Evolutionary conservation across 768 basidiomycete genomes (phyloP), one percentile per base, ranked within the genome.

Genomic region (Tephrocybe sp.): DNA sequence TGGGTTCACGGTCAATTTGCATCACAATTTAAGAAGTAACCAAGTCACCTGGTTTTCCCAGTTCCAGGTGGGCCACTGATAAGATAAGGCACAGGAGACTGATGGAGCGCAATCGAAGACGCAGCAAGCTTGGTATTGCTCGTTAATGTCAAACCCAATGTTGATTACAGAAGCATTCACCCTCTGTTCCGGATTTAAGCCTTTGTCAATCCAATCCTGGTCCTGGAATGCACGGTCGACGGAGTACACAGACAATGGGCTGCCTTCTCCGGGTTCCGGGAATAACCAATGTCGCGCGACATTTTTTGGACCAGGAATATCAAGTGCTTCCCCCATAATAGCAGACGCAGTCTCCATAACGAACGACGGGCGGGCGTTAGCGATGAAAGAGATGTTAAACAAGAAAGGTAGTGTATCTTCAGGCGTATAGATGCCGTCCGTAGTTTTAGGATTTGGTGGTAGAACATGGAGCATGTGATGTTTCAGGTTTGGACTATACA

Each of bases 11-110:
- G 11, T 29, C 6, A 29, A 39, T 37, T 13, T n/a, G 1, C 39
- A 37, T 42, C 22, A 42, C 15, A 38, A 12, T 15, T 24, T 24
- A 16, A 33, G 27, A 38, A 9, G 22, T 6, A 7, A n/a, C 37
- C 33, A 36, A 52, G 23, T 21, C 50, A 73, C 75, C 73, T 70
- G n/a, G 76, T 79, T 60, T 79, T 79, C 16, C 76, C 77, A 16
- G 77, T 79, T 1, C 77, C 77, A 15, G 77, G 75, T 12, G 77
- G 77, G 1, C 77, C 77, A 45, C 69, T 68, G 47, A 79, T 77
- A 2, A 79, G 58, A 49, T 74, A 74, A 0, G 76, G 77, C 2
- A 76, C 69, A n/a, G 71, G 67, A 13, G 70, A 76, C 45, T 72
- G 68, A 50, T 72, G 66, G 12, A 73, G 58, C 1, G 75, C 66